Conservation (phyloP, 2,329 filamentous ascomycete species). For the Fusarium poae region DNA sequence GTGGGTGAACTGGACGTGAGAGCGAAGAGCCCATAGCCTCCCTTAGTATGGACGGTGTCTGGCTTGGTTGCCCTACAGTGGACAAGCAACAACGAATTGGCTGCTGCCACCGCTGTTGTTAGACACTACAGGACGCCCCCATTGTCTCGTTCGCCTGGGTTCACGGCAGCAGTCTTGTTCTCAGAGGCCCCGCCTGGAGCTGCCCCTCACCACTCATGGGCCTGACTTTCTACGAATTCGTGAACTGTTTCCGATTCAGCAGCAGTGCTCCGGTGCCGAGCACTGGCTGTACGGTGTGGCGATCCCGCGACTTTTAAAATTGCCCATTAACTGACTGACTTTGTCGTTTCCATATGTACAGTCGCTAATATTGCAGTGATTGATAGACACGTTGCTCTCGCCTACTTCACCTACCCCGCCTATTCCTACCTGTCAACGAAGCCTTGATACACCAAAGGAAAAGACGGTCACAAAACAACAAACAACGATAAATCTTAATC, state of each 20-base stretch:
- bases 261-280: constrained; percentile 15
- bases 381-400: constrained; percentile 34
- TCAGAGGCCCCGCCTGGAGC: constrained; percentile 1
- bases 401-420: constrained; percentile 35
- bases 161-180: constrained; percentile 14
- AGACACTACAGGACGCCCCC: neutral
- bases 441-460: constrained; percentile 27
- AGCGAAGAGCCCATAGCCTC: neutral
- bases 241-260: constrained; percentile 31
- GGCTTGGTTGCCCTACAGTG: neutral
- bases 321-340: constrained; percentile 13
- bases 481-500: neutral
- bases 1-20: constrained; percentile 9
- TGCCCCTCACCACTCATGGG: constrained; percentile 37
- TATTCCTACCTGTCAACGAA: constrained; percentile 13
- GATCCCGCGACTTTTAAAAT: constrained; percentile 4
- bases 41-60: constrained; percentile 12
- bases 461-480: constrained; percentile 16
- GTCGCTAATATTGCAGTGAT: constrained; percentile 29
- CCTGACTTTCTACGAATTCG: constrained; percentile 15
- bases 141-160: constrained; percentile 1
- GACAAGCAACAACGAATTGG: neutral
- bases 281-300: constrained; percentile 15
- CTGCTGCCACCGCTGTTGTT: constrained; percentile 11
- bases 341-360: constrained; percentile 8